Conservation (phyloP, 257 asterid species). For the Verbena officinalis region DNA sequence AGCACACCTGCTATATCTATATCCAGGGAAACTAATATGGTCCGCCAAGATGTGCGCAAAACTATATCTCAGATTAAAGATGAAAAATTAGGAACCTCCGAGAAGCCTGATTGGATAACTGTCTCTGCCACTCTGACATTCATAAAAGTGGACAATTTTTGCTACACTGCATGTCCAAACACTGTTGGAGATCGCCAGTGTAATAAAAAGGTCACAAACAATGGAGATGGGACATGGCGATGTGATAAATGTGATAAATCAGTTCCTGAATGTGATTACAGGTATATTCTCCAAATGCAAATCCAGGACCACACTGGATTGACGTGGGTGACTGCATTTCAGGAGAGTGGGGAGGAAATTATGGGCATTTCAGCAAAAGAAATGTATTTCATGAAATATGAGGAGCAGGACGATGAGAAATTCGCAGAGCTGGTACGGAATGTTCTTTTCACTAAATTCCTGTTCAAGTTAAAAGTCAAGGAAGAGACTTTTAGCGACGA, state of each 20-base stretch:
- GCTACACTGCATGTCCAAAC: conserved; percentile 80
- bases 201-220: conserved; percentile 78
- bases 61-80: conserved; percentile 86
- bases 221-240: conserved; percentile 89
- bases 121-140: conserved; percentile 66
- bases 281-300: conserved; percentile 86
- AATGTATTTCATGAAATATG: conserved; percentile 64
- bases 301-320: conserved; percentile 95
- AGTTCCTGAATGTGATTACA: conserved; percentile 78
- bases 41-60: conserved; percentile 68
- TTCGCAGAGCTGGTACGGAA: conserved; percentile 54
- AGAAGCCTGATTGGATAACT: conserved; percentile 90
- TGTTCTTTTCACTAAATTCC: conserved; percentile 53
- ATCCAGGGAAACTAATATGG: conserved; percentile 61
- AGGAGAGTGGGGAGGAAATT: conserved; percentile 83
- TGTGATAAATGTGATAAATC: conserved; percentile 78
- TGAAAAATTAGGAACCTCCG: conserved; percentile 83
- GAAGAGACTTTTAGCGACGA: conserved; percentile 84
- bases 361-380: conserved; percentile 87
- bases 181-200: conserved; percentile 83
- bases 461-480: conserved; percentile 84
- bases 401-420: conserved; percentile 81
- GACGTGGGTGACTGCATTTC: conserved; percentile 90
- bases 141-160: conserved; percentile 68
- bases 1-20: conserved; percentile 57